Evolutionary conservation across 129 eudicot species (phyloP), one percentile per base, ranked within the genome.

Genomic region (Chrysanthemum lavandulifolium): DNA sequence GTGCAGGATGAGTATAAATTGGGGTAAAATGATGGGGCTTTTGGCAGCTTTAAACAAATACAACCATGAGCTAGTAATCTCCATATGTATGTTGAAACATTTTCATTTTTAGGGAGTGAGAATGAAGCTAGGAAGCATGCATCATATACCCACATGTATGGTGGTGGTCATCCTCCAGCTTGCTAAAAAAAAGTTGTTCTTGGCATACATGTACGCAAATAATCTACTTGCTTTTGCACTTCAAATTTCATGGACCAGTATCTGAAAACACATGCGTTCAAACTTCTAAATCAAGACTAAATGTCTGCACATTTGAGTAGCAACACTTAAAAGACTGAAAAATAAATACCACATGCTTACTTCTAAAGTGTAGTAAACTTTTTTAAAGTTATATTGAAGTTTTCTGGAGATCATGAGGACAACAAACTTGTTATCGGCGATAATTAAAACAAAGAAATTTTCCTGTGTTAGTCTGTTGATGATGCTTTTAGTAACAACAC

Each of bases 31-130:
- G 87, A 84, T 84, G 56, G 69, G 69, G 6, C 13, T 53, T 53
- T 51, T 76, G 76, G 78, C 84, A 84, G 84, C 84, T 84, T 84
- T 80, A 29, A 80, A 79, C 79, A 73, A 67, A 55, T 65, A 53
- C 70, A 56, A 33, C n/a, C 45, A 67, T 62, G 66, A 15, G 10
- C 54, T 58, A 11, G n/a, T 54, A n/a, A 43, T 51, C 72, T 43
- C 72, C 62, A 3, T 62, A 13, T 62, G 43, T 62, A 5, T 62
- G 43, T 62, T 11, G 6, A 63, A 57, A 69, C 55, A 72, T 36
- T 13, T 11, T 12, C 61, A 73, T 63, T 29, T 21, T 15, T 49
- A 49, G 75, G 29, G 69, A 72, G 77, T 64, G 73, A 71, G 52
- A 40, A 78, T 78, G 52, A 77, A 70, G 76, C 71, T 64, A 68